phyloP scores from a whole-genome alignment of 768 basidiomycete species.

The Tylopilus sp. region DNA sequence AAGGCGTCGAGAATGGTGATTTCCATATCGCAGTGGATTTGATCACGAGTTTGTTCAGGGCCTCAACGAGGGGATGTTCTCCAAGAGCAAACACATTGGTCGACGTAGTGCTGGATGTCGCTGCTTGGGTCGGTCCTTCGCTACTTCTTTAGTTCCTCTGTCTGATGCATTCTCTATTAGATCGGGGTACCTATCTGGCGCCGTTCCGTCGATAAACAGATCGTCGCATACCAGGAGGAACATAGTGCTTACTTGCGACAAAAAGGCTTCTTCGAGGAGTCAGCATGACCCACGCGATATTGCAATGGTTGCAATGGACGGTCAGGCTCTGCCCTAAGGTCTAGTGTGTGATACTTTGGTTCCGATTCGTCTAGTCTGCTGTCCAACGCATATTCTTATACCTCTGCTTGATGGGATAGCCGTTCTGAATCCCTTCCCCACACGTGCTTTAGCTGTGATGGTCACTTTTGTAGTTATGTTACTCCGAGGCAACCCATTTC shows the following conservation, averaged over 20 bases:
- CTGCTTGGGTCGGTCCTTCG: constrained; percentile 43
- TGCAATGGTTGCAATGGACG: not conserved
- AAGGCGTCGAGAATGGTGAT: constrained; percentile 68
- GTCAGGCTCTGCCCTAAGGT: not conserved
- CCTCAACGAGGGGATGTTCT: constrained; percentile 56
- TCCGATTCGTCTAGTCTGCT: not conserved
- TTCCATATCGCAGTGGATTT: constrained; percentile 76
- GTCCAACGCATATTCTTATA: not conserved
- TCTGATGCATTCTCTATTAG: constrained; percentile 26
- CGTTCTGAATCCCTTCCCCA: not conserved
- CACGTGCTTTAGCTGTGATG: too few species aligned
- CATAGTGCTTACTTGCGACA: constrained; percentile 43
- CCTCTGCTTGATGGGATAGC: not conserved
- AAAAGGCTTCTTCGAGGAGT: constrained; percentile 40
- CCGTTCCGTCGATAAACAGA: constrained; percentile 44
- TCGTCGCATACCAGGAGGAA: constrained; percentile 43
- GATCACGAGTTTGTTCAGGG: constrained; percentile 62
- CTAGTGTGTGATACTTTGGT: not conserved
- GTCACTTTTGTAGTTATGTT: too few species aligned
- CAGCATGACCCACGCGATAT: constrained; percentile 1
- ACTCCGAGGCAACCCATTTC: not conserved
- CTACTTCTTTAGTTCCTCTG: not conserved
- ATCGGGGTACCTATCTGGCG: constrained; percentile 54
- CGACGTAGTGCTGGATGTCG: constrained; percentile 44
- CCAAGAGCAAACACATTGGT: constrained; percentile 58